Conservation (phyloP, 805 yeast species). For the Candida silvicultrix region DNA sequence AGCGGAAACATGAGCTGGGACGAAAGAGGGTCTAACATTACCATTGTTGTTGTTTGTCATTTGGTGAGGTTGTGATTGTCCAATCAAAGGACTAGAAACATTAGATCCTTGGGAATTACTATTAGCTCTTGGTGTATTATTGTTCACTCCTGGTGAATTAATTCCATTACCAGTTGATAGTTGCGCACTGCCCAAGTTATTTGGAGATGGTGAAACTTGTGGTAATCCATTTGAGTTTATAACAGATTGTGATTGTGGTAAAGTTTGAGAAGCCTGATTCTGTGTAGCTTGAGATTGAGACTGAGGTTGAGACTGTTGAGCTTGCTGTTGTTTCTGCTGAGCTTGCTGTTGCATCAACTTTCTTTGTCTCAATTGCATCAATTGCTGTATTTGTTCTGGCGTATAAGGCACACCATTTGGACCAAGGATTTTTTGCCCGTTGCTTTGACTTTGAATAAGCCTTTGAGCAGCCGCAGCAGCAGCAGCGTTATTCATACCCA, state of each 20-base stretch:
- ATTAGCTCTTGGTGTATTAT: slow-evolving; percentile 15
- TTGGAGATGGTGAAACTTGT: slow-evolving; percentile 14
- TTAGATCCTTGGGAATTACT: slow-evolving; percentile 13
- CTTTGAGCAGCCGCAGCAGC: slow-evolving; percentile 8
- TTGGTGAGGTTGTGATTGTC: slow-evolving; percentile 5
- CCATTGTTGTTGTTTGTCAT: slow-evolving; percentile 3
- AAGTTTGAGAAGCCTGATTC: slow-evolving; percentile 10
- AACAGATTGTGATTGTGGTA: slow-evolving; percentile 7
- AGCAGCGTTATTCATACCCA: slow-evolving; percentile 11
- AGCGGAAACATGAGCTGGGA: slow-evolving; percentile 60
- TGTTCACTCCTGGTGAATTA: background rate
- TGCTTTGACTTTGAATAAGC: slow-evolving; percentile 4
- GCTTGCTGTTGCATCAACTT: slow-evolving; percentile 10
- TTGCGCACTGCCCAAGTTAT: slow-evolving; percentile 5
- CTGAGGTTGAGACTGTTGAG: background rate
- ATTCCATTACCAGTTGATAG: background rate
- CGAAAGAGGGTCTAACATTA: slow-evolving; percentile 26
- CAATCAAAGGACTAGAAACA: slow-evolving; percentile 7
- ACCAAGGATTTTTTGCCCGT: slow-evolving; percentile 5
- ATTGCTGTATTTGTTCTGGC: slow-evolving; percentile 53
- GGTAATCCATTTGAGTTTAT: slow-evolving; percentile 1
- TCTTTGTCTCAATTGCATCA: slow-evolving; percentile 35
- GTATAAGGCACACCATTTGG: slow-evolving; percentile 55
- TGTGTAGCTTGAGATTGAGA: slow-evolving; percentile 4
- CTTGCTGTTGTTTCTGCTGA: background rate